Conservation (phyloP, 2,329 filamentous ascomycete species). For the Fusarium napiforme region DNA sequence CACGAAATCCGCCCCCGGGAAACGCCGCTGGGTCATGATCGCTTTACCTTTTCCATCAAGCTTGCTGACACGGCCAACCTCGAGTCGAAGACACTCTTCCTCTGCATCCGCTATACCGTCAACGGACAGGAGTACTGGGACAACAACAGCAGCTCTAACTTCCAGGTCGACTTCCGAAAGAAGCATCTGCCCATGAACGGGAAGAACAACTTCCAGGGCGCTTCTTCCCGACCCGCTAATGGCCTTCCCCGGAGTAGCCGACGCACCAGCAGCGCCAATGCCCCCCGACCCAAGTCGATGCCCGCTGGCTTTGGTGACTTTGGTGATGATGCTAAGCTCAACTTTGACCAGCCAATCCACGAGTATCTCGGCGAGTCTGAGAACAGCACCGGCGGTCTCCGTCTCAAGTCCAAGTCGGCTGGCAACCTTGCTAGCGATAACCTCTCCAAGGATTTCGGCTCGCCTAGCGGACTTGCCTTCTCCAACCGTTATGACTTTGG, state of each 20-base stretch:
- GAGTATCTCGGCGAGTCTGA: conserved; percentile 73
- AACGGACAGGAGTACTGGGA: conserved; percentile 93
- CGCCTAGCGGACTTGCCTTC: conserved; percentile 78
- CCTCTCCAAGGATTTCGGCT: conserved; percentile 60
- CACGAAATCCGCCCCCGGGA: conserved; percentile 78
- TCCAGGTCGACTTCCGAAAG: conserved; percentile 92
- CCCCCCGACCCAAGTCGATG: conserved; percentile 65
- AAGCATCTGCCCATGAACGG: conserved; percentile 72
- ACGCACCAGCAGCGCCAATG: conserved; percentile 53
- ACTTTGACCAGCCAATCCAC: conserved; percentile 69
- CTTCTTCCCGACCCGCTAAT: conserved; percentile 61
- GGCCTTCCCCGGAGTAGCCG: conserved; percentile 76
- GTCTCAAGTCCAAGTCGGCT: conserved; percentile 77
- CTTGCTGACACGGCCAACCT: conserved; percentile 90
- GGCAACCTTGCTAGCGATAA: conserved; percentile 72
- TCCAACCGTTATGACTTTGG: conserved; percentile 96
- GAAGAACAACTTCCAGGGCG: conserved; percentile 64
- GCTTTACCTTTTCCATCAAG: conserved; percentile 95
- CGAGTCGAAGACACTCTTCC: conserved; percentile 90
- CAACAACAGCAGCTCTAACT: conserved; percentile 88
- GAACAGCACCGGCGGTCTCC: conserved; percentile 65
- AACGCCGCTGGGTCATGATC: conserved; percentile 76
- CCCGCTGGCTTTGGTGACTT: conserved; percentile 77
- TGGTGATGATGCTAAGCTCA: conserved; percentile 67
- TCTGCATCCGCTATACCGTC: conserved; percentile 90